Base-by-base conservation (phyloP, 495 filamentous ascomycete species). In the Cudoniella acicularis region DNA sequence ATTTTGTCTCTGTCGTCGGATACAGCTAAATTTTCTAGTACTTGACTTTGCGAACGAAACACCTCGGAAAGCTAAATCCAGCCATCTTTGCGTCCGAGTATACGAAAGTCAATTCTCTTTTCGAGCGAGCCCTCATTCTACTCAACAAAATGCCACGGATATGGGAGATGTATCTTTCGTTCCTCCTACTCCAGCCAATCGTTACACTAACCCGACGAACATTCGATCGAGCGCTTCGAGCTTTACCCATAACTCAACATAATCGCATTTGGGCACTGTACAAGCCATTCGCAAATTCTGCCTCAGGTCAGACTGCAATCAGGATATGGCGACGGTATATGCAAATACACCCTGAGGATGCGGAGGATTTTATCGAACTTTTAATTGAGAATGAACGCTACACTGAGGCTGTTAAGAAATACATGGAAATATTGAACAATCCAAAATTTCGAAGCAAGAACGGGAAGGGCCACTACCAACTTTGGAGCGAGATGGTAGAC, bases 401-500 rank as follows among this genome's bases (percentile, higher is more conserved):
- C 69, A 95, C 91, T 16, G 92, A 96, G 68, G 95, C 95, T 8
- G 90, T 96, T 30, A 87, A 90, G 74, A 87, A 87, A 63, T 98
- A 94, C 70, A 96, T 97, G 73, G 87, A 93, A 25, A 88, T 98
- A 21, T 80, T 99, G 62, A 91, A 98, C 75, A 94, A 98, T 66
- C 85, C 89, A 16, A 85, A 86, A 13, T 98, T 98, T 73, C 83
- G 86, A 65, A 97, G 92, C 69, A 96, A 96, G 75, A 82, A 93
- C 53, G 88, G 88, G 27, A 97, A 96, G 71, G 92, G 95, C 16
- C 89, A 92, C 62, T 98, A 97, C 69, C 91, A 98, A 71, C 77
- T 98, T 43, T 98, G 95, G 95, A 94, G 88, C 52, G 95, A 98
- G 72, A 94, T 98, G 89, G 88, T 96, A n/a, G 93, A 98, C 64